Evolutionary conservation across 1,139 yeast species (phyloP).

Genomic region (Lodderomyces oxycetoniae): DNA sequence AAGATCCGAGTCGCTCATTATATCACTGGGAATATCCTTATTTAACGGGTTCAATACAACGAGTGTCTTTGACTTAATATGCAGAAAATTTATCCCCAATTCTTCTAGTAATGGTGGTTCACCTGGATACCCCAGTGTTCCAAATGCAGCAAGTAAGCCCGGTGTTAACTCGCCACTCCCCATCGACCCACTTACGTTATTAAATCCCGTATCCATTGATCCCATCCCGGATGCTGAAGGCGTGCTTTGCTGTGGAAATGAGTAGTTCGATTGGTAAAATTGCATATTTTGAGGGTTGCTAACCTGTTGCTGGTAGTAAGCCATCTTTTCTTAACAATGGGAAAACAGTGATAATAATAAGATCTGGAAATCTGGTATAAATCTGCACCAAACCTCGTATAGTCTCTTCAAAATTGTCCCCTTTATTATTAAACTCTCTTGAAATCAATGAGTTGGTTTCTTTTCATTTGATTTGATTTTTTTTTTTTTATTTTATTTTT

Average conservation of each 20-base stretch:
- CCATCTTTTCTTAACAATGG: too few species aligned
- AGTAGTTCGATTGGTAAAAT: slow-evolving; percentile 42
- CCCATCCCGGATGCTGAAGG: slow-evolving; percentile 21
- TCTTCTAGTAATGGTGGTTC: slow-evolving; percentile 93
- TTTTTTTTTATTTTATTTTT: slow-evolving; percentile 2
- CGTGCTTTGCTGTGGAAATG: slow-evolving; percentile 24
- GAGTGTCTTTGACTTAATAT: slow-evolving; percentile 78
- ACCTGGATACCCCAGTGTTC: slow-evolving; percentile 88
- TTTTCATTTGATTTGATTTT: background rate
- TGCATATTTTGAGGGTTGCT: slow-evolving; percentile 40
- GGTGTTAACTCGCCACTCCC: slow-evolving; percentile 57
- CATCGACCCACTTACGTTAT: slow-evolving; percentile 46
- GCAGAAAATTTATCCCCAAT: slow-evolving; percentile 86
- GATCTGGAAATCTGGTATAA: too few species aligned
- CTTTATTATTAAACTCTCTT: too few species aligned
- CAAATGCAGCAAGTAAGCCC: slow-evolving; percentile 87
- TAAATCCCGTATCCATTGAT: slow-evolving; percentile 37
- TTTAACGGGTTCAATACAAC: slow-evolving; percentile 81
- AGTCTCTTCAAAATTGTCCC: too few species aligned
- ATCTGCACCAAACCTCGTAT: too few species aligned
- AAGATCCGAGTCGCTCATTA: slow-evolving; percentile 85
- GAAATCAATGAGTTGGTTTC: background rate
- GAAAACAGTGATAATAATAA: too few species aligned
- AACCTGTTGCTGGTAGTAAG: slow-evolving; percentile 37
- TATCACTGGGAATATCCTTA: slow-evolving; percentile 57